Conservation (phyloP, 176 grass and related monocot species). For the Musa acuminata region DNA sequence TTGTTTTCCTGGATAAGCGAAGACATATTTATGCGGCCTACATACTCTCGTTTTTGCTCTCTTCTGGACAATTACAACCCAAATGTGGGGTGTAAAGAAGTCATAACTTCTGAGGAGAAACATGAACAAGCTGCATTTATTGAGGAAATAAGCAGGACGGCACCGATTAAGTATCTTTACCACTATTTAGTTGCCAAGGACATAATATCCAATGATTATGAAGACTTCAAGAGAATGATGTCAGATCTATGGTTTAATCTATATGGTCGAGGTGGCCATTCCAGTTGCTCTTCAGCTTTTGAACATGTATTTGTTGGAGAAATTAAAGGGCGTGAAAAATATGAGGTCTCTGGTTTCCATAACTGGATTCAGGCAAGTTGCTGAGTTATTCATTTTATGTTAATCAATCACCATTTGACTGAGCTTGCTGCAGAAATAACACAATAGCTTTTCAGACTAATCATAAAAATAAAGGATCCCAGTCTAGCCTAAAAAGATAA, state of each 20-base stretch:
- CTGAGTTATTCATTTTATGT: too few species aligned
- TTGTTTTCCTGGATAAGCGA: conserved; percentile 64
- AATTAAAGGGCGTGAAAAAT: conserved; percentile 59
- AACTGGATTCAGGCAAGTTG: conserved; percentile 93
- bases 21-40: conserved; percentile 47
- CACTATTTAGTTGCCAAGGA: conserved; percentile 65
- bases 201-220: conserved; percentile 36
- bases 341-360: conserved; percentile 86
- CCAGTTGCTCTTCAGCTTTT: conserved; percentile 67
- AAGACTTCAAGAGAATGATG: conserved; percentile 70
- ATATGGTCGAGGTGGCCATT: conserved; percentile 69
- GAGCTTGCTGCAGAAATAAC: too few species aligned
- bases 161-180: conserved; percentile 70
- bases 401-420: too few species aligned
- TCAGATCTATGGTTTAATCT: conserved; percentile 71
- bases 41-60: conserved; percentile 64
- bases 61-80: conserved; percentile 98
- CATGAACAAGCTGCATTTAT: conserved; percentile 82
- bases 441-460: too few species aligned
- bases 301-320: conserved; percentile 99
- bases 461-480: too few species aligned
- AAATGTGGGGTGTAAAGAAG: conserved; percentile 66
- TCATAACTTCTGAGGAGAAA: conserved; percentile 69
- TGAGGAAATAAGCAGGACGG: conserved; percentile 92
- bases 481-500: too few species aligned